These are phyloP conservation scores for Lepraria neglecta DNA, from an alignment of 495 filamentous ascomycete species.

Conservation along the genomic window DNA sequence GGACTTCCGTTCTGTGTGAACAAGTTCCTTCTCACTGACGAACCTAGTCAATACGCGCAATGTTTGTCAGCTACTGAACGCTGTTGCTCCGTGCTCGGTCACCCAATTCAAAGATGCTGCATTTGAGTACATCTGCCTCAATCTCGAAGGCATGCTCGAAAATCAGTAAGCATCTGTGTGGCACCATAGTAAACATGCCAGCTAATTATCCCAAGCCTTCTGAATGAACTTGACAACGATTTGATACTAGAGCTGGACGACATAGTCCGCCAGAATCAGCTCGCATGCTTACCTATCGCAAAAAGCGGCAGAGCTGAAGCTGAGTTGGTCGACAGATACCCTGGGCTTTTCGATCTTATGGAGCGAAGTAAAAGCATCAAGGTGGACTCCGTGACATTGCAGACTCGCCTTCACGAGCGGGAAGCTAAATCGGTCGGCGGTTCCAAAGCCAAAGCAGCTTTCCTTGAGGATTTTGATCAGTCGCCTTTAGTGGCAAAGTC, in stretches of 20 bases:
- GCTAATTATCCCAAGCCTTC: conserved; percentile 43
- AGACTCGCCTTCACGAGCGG: conserved; percentile 52
- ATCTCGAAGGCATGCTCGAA: conserved; percentile 82
- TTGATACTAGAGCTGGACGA: conserved; percentile 70
- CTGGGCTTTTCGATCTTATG: conserved; percentile 49
- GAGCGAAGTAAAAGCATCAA: conserved; percentile 49
- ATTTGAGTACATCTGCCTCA: conserved; percentile 85
- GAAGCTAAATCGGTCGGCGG: conserved; percentile 47
- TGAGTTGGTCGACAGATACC: conserved; percentile 64
- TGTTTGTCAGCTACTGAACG: conserved; percentile 75
- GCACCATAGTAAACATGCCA: conserved; percentile 11
- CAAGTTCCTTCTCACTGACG: conserved; percentile 12
- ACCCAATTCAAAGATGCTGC: conserved; percentile 82
- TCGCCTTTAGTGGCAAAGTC: conserved; percentile 52
- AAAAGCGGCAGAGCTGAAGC: conserved; percentile 66
- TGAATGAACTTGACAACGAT: conserved; percentile 83
- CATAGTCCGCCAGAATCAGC: conserved; percentile 74
- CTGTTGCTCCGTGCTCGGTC: conserved; percentile 71
- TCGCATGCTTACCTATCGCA: conserved; percentile 65
- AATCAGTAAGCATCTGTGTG: conserved; percentile 53
- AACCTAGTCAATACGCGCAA: conserved; percentile 71
- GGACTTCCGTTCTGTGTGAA: conserved; percentile 42
- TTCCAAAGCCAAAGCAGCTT: conserved; percentile 43
- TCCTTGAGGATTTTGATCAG: conserved; percentile 49
- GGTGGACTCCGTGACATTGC: conserved; percentile 55